Evolutionary conservation across 441 rosid species (phyloP), one percentile per base, ranked within the genome.

Genomic region (Viola pubescens): DNA sequence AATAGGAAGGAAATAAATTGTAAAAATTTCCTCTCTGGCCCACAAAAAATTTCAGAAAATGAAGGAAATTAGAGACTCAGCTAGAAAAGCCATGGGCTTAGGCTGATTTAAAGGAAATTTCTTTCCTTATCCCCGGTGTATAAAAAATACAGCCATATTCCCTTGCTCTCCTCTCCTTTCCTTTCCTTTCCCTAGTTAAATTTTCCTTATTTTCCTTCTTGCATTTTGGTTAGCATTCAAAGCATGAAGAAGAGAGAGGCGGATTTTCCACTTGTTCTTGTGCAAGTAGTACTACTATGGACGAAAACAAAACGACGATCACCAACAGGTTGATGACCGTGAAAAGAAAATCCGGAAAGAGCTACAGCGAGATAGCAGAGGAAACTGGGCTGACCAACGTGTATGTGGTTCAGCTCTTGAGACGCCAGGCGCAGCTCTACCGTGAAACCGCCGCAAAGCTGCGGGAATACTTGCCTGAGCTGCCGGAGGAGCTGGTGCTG

Each of bases 351-450:
- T 85, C 97, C 54, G 87, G 94, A 57, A 85, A 87, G 79, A 75
- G 73, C 54, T 85, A 62, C 73, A 67, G 51, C 47, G 79, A 85
- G 68, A 54, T 89, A 48, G 94, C 95, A 3, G 70, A 71, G 61
- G 88, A 87, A 73, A 81, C 89, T 0, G 95, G 87, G 1, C 85
- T 89, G 16, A 87, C 98, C 71, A 89, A 92, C 68, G 97, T 85
- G 58, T 89, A 87, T 66, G 91, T 89, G 0, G 94, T 88, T 9
- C 97, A 89, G 83, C 83, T 92, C 13, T 71, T 92, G 46, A 74
- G 80, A 63, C 87, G 97, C 39, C 98, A 89, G 60, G 98, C 98
- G 34, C 91, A 87, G 67, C 95, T 87, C 58, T 81, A 85, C 70
- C 80, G 87, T 37, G 86, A 83, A 0, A 85, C 95, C 1, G 90